A percentile compares a stretch with the other conserved stretches of the same genome.
phyloP scores from a whole-genome alignment of 495 filamentous ascomycete species.

The Penicillium samsonianum region DNA sequence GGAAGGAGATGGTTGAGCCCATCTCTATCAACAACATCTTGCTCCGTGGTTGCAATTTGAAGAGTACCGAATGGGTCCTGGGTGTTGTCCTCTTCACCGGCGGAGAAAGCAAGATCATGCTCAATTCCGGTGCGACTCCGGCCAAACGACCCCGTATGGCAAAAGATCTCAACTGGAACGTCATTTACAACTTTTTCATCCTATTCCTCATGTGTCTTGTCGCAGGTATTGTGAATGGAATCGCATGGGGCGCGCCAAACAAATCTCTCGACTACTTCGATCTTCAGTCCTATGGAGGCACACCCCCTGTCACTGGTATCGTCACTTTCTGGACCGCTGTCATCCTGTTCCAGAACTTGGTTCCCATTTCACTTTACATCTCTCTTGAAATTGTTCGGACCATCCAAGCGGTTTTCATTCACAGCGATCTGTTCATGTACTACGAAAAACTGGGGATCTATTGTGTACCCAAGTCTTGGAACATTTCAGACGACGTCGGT shows the following conservation, averaged over 20 bases:
- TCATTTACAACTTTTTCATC: constrained; percentile 94
- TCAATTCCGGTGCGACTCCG: constrained; percentile 96
- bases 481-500: constrained; percentile 96
- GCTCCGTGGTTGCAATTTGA: constrained; percentile 86
- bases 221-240: constrained; percentile 79
- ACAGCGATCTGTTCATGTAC: constrained; percentile 93
- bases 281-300: constrained; percentile 78
- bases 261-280: constrained; percentile 84
- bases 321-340: constrained; percentile 95
- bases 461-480: constrained; percentile 98
- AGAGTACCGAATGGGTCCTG: constrained; percentile 96
- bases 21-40: constrained; percentile 94
- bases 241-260: constrained; percentile 72
- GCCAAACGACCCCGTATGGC: constrained; percentile 90
- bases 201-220: constrained; percentile 89
- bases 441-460: constrained; percentile 91
- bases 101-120: constrained; percentile 98
- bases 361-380: constrained; percentile 97
- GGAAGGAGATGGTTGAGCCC: constrained; percentile 83
- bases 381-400: constrained; percentile 95
- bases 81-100: constrained; percentile 97
- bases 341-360: constrained; percentile 97
- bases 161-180: constrained; percentile 93
- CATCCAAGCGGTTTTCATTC: constrained; percentile 94
- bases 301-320: constrained; percentile 77